Conservation (phyloP, 1,284 basidiomycete genomes). For the Boletus mariae region DNA sequence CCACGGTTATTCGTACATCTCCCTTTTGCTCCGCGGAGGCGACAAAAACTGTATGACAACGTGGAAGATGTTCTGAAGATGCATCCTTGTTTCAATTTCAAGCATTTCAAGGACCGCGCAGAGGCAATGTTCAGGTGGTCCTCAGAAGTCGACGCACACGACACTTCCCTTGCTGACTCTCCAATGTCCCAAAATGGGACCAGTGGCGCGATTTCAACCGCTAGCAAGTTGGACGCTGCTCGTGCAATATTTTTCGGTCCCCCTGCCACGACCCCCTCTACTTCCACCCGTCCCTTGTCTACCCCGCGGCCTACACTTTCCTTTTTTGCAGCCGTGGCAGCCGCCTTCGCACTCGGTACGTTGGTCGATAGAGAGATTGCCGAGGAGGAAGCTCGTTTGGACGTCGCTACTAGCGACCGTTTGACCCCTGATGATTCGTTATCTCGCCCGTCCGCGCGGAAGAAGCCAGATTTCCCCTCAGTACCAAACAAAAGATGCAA, state of each 20-base stretch:
- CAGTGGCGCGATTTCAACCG: background rate
- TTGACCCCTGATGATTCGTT: conserved; percentile 22
- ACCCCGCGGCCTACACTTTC: conserved; percentile 44
- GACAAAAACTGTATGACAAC: conserved; percentile 37
- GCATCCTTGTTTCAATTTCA: conserved; percentile 50
- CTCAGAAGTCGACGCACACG: conserved; percentile 22
- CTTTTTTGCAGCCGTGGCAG: conserved; percentile 56
- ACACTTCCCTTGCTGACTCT: conserved; percentile 9
- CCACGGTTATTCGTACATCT: conserved; percentile 38
- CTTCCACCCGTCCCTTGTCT: conserved; percentile 8
- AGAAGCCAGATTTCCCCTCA: conserved; percentile 21
- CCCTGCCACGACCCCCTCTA: conserved; percentile 5
- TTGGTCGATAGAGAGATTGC: conserved; percentile 35
- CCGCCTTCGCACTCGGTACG: conserved; percentile 55
- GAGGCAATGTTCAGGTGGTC: conserved; percentile 46
- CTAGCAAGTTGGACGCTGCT: conserved; percentile 28
- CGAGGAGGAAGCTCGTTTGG: conserved; percentile 28
- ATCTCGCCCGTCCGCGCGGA: conserved; percentile 22
- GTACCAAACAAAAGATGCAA: conserved; percentile 25
- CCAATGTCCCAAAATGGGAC: conserved; percentile 8
- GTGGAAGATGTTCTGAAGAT: conserved; percentile 45
- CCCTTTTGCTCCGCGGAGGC: conserved; percentile 36
- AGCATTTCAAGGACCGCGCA: conserved; percentile 45
- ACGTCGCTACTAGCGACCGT: conserved; percentile 19
- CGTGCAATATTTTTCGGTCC: conserved; percentile 36